A percentile compares a stretch with the other conserved stretches of the same genome.
Evolutionary conservation across 1,284 basidiomycete species (phyloP).

Genomic region (Ganoderma resinaceum): DNA sequence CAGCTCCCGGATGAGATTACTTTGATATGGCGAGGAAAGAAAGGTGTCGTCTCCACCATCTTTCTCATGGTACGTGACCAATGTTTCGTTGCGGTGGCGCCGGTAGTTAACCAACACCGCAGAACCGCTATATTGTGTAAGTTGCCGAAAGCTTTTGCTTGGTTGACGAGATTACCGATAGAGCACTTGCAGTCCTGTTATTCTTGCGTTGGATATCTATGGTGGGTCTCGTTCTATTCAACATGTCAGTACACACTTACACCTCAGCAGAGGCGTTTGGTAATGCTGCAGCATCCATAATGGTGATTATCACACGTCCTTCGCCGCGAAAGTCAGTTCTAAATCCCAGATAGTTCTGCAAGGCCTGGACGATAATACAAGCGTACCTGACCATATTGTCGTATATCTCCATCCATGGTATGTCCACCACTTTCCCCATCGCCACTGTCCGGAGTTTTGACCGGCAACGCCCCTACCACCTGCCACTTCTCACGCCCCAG

Average conservation of each 20-base stretch:
- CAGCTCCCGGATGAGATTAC: conserved; percentile 40
- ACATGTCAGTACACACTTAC: not conserved
- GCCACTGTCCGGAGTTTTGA: not conserved
- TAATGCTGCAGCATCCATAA: conserved; percentile 25
- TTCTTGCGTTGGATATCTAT: conserved; percentile 40
- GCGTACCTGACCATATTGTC: conserved; percentile 40
- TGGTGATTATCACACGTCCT: conserved; percentile 19
- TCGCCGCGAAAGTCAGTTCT: not conserved
- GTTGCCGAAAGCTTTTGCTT: conserved; percentile 8
- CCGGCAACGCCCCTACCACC: not conserved
- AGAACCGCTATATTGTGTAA: conserved; percentile 43
- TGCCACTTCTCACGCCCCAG: conserved; percentile 20
- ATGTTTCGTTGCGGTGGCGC: not conserved
- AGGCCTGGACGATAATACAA: conserved; percentile 39
- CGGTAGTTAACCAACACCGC: not conserved
- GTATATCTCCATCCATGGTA: conserved; percentile 43
- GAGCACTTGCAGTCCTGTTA: conserved; percentile 33
- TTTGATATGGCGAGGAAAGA: conserved; percentile 36
- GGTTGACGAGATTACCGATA: conserved; percentile 5
- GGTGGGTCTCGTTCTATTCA: conserved; percentile 26
- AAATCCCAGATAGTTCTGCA: conserved; percentile 35
- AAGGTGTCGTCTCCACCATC: conserved; percentile 39
- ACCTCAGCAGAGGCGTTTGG: conserved; percentile 30
- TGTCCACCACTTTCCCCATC: not conserved
- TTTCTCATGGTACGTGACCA: conserved; percentile 37